Conservation (phyloP, 2,329 filamentous ascomycete species). For the Pseudocercospora fuligena region DNA sequence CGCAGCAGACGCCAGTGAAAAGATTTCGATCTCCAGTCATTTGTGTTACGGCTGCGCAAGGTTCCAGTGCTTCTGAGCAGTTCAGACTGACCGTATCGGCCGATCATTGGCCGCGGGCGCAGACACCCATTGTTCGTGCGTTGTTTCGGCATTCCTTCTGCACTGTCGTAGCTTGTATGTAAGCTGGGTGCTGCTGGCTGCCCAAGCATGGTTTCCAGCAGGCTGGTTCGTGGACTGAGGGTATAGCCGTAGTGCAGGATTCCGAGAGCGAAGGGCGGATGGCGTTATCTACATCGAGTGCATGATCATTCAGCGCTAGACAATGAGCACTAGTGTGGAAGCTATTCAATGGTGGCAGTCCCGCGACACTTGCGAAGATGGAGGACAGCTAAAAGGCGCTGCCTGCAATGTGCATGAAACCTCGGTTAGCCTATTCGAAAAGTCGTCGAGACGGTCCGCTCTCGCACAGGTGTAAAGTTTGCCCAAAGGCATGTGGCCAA, state of each 20-base stretch:
- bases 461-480: neutral
- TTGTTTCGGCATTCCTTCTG: constrained; percentile 11
- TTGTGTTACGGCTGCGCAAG: too few relatives aligned
- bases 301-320: constrained; percentile 6
- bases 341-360: neutral
- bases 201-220: constrained; percentile 11
- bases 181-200: neutral
- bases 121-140: neutral
- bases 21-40: neutral
- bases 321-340: neutral
- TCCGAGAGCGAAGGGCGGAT: neutral
- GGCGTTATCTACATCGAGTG: constrained; percentile 4
- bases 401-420: constrained; percentile 16
- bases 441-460: constrained; percentile 9
- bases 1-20: neutral
- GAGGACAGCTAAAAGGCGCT: neutral
- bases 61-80: neutral
- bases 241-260: neutral
- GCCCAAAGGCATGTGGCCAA: neutral
- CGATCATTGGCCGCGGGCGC: neutral
- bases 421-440: constrained; percentile 17
- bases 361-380: neutral
- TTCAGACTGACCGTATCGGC: neutral
- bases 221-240: constrained; percentile 7
- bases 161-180: neutral